Evolutionary conservation across 805 yeast genomes (phyloP).

Genomic region (Metschnikowia chrysomelidarum): DNA sequence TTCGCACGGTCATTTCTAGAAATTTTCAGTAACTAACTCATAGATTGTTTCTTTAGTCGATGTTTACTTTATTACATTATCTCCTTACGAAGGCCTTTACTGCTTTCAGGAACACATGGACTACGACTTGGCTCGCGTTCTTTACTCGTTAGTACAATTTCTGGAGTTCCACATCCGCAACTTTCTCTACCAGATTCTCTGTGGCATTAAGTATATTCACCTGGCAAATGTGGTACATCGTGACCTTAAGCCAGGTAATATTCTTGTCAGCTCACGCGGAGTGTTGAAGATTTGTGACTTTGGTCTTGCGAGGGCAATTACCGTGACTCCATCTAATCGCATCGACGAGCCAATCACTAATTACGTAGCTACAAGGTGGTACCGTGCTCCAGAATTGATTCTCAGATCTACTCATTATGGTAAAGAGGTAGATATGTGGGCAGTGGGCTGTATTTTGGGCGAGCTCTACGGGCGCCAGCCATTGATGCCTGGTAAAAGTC

Average conservation of each 20-base stretch:
- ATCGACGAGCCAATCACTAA: slow-evolving; percentile 54
- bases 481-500: slow-evolving; percentile 72
- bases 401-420: slow-evolving; percentile 58
- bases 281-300: slow-evolving; percentile 85
- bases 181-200: slow-evolving; percentile 75
- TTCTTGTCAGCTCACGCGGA: slow-evolving; percentile 73
- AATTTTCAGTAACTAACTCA: slow-evolving; percentile 21
- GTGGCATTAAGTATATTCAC: slow-evolving; percentile 87
- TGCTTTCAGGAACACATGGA: slow-evolving; percentile 86
- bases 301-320: slow-evolving; percentile 84
- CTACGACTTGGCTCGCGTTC: slow-evolving; percentile 77
- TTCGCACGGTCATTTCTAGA: too few species aligned
- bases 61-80: slow-evolving; percentile 61
- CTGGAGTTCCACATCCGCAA: slow-evolving; percentile 81
- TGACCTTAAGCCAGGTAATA: slow-evolving; percentile 90
- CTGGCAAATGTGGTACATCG: slow-evolving; percentile 91
- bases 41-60: slow-evolving; percentile 70
- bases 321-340: slow-evolving; percentile 29
- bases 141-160: slow-evolving; percentile 71
- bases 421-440: slow-evolving; percentile 85
- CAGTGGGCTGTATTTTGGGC: slow-evolving; percentile 85
- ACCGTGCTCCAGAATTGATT: slow-evolving; percentile 89
- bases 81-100: slow-evolving; percentile 82
- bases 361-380: slow-evolving; percentile 95
- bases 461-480: slow-evolving; percentile 83